Conservation (phyloP, 2,329 filamentous ascomycete species). For the Fusarium piperis region DNA sequence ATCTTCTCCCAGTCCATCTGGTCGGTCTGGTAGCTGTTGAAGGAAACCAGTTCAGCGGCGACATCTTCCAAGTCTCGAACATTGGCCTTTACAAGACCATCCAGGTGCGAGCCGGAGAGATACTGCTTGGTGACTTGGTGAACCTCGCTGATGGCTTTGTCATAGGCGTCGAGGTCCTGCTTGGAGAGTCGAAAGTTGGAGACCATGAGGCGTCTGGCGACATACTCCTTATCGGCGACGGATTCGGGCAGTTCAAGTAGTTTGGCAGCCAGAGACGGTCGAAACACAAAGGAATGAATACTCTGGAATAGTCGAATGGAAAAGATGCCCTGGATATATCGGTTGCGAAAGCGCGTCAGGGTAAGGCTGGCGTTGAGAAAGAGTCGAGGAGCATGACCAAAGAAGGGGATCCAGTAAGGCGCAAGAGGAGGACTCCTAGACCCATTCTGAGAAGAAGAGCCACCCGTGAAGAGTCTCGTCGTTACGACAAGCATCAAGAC, state of each 20-base stretch:
- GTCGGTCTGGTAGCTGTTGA: conserved; percentile 50
- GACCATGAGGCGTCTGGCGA: conserved; percentile 41
- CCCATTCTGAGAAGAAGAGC: conserved; percentile 46
- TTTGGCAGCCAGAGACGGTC: conserved; percentile 42
- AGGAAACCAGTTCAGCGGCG: conserved; percentile 50
- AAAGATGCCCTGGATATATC: conserved; percentile 49
- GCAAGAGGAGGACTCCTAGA: conserved; percentile 40
- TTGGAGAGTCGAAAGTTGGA: conserved; percentile 48
- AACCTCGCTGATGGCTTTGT: conserved; percentile 42
- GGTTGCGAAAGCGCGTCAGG: conserved; percentile 44
- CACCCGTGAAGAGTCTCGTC: conserved; percentile 37
- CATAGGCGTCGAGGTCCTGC: conserved; percentile 45
- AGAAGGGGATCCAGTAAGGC: conserved; percentile 49
- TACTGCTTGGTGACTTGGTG: conserved; percentile 41
- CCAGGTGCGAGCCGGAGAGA: conserved; percentile 39
- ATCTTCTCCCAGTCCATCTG: conserved; percentile 52
- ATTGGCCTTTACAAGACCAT: conserved; percentile 29
- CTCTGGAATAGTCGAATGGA: conserved; percentile 46
- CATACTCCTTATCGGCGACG: conserved; percentile 39
- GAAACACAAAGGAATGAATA: conserved; percentile 48
- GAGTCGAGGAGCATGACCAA: conserved; percentile 50
- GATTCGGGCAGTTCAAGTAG: conserved; percentile 45
- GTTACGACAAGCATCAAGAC: conserved; percentile 41
- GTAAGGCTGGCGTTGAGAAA: conserved; percentile 42
- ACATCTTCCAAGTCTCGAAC: conserved; percentile 40